Base-by-base conservation (phyloP, 2,329 filamentous ascomycete genomes). In the Fusarium graminum region DNA sequence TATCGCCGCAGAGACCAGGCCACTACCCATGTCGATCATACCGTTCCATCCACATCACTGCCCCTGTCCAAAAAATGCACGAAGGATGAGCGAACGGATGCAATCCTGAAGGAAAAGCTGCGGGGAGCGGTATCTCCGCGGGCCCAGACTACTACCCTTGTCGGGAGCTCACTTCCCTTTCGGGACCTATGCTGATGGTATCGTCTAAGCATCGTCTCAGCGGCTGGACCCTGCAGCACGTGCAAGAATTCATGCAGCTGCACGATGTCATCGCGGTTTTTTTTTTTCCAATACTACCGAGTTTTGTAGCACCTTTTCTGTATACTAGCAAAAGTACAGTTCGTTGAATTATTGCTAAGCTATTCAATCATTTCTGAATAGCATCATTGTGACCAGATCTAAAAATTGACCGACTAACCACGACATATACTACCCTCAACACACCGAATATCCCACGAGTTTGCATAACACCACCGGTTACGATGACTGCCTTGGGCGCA, bases 151-250 rank as follows among this genome's bases (percentile, higher is more conserved):
- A 49, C 34, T 49, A 49, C 34, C 45, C 45, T 39, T 39, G 34
- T 49, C 34, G 32, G 32, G 25, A 49, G 45, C 45, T 49, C 34
- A 49, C 45, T 49, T 49, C 45, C 45, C 25, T 49, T 49, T 49
- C 25, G 45, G 45, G 45, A 39, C 32, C 39, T 49, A 17, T 49
- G 45, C 32, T 39, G 32, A 39, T 49, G 34, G 45, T 39, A 49
- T 49, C 45, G 45, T 49, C 45, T 39, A 49, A 49, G 45, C 45
- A 49, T 49, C 25, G 45, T 49, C 45, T 39, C 45, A 49, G 22
- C 45, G 45, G 45, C 45, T 49, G 45, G 22, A 49, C 45, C 22
- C 45, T 49, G 45, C 16, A 49, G 45, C 45, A 49, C 45, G 45
- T 49, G 45, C 45, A 49, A 39, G 25, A 39, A 49, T 49, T 49